These are phyloP conservation scores for Boletus subcaerulescens DNA, from an alignment of 768 basidiomycete species.

Conservation along the genomic window DNA sequence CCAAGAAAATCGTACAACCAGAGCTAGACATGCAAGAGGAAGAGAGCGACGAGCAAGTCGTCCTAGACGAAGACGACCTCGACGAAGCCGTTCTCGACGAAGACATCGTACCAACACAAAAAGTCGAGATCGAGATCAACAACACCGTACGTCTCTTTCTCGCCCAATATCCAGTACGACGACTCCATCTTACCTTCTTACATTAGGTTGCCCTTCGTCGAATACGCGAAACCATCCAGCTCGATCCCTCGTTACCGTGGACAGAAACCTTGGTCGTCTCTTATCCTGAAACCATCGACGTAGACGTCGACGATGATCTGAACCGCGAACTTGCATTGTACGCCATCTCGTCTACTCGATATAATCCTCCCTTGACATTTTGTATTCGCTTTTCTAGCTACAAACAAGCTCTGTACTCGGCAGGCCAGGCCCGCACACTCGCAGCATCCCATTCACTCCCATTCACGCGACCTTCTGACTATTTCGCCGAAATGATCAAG, in stretches of 20 bases:
- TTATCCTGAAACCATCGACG: constrained; percentile 70
- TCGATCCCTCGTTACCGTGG: constrained; percentile 76
- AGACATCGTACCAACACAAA: constrained; percentile 78
- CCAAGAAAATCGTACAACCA: constrained; percentile 3
- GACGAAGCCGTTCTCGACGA: constrained; percentile 65
- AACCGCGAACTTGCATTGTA: constrained; percentile 96
- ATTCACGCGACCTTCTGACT: constrained; percentile 90
- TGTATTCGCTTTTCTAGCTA: constrained; percentile 54
- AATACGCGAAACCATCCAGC: constrained; percentile 72
- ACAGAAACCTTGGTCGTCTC: constrained; percentile 75
- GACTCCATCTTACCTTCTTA: background rate
- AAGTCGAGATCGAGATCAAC: constrained; percentile 55
- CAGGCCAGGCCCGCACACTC: constrained; percentile 70
- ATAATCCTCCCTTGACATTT: background rate
- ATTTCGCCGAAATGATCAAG: constrained; percentile 99
- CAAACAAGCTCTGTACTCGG: constrained; percentile 88
- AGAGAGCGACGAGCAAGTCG: constrained; percentile 41
- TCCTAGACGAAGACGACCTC: constrained; percentile 75
- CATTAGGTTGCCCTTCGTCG: constrained; percentile 71
- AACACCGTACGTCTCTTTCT: constrained; percentile 55
- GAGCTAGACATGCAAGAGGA: constrained; percentile 22
- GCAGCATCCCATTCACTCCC: constrained; percentile 77
- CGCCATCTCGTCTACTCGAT: constrained; percentile 20
- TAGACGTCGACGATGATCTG: constrained; percentile 83
- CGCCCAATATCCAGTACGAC: background rate